phyloP scores from a whole-genome alignment of 1,284 basidiomycete genomes.

The Ustilago xerochloae region DNA sequence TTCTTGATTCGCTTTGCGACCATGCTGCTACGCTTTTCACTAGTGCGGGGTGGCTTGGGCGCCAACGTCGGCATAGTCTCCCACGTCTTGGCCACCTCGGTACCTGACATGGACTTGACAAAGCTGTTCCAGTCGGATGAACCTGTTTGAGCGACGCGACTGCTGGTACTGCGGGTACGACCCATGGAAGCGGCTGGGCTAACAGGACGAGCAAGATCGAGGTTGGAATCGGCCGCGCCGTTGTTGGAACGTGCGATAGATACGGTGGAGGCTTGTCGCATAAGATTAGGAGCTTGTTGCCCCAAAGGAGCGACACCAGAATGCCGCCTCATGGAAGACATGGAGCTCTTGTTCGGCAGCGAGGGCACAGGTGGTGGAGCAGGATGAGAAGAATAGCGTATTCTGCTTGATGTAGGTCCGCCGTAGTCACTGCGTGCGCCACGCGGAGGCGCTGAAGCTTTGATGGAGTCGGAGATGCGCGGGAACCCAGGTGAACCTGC shows the following conservation, averaged over 20 bases:
- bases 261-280: conserved; percentile 28
- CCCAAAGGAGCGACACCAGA: conserved; percentile 54
- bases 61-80: conserved; percentile 43
- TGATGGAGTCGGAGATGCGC: conserved; percentile 19
- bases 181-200: conserved; percentile 45
- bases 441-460: conserved; percentile 14
- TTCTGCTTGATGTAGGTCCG: conserved; percentile 24
- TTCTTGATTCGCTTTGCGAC: conserved; percentile 52
- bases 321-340: conserved; percentile 15
- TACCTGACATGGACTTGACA: conserved; percentile 57
- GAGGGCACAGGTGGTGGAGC: conserved; percentile 38
- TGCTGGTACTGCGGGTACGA: conserved; percentile 8
- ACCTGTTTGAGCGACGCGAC: conserved; percentile 16
- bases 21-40: conserved; percentile 43
- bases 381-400: conserved; percentile 18
- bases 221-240: conserved; percentile 2
- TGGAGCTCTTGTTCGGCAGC: conserved; percentile 31
- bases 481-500: conserved; percentile 23
- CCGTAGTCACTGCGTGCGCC: conserved; percentile 52
- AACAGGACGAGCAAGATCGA: conserved; percentile 31
- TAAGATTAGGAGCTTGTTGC: conserved; percentile 42
- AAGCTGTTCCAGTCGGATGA: conserved; percentile 60
- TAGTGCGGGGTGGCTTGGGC: conserved; percentile 20
- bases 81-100: conserved; percentile 56
- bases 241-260: conserved; percentile 14